phyloP scores from a whole-genome alignment of 345 rosid genomes.

The Citrus medica region DNA sequence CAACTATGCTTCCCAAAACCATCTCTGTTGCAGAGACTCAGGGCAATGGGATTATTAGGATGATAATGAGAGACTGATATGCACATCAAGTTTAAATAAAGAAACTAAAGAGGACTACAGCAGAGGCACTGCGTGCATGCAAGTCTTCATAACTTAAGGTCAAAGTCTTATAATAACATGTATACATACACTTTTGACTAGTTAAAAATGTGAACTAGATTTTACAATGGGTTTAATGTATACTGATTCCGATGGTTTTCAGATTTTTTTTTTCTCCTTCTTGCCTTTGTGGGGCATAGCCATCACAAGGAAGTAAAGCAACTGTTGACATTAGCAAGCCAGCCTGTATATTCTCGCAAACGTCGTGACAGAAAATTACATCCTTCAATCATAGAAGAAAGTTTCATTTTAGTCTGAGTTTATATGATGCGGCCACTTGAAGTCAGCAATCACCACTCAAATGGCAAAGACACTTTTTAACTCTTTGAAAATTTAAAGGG shows the following conservation, averaged over 20 bases:
- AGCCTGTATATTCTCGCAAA: constrained; percentile 16
- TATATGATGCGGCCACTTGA: background rate
- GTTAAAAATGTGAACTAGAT: background rate
- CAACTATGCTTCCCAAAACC: background rate
- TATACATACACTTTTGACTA: background rate
- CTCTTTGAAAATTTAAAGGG: background rate
- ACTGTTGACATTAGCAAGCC: constrained; percentile 1
- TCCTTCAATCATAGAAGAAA: background rate
- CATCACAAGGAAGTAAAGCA: background rate
- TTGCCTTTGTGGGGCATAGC: background rate
- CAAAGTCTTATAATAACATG: background rate
- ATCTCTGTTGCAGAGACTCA: background rate
- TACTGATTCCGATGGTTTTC: background rate
- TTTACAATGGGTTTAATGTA: background rate
- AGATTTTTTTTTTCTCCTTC: background rate
- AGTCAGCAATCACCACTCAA: background rate
- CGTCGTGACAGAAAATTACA: background rate
- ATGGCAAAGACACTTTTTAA: background rate
- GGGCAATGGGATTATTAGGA: background rate
- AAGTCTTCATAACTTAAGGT: background rate
- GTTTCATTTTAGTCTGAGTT: background rate
- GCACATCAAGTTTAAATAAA: background rate
- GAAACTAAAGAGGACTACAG: background rate
- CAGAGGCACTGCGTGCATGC: background rate
- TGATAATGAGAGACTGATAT: background rate